phyloP scores from a whole-genome alignment of 176 grass and related monocot species.

The Oryza nivara region DNA sequence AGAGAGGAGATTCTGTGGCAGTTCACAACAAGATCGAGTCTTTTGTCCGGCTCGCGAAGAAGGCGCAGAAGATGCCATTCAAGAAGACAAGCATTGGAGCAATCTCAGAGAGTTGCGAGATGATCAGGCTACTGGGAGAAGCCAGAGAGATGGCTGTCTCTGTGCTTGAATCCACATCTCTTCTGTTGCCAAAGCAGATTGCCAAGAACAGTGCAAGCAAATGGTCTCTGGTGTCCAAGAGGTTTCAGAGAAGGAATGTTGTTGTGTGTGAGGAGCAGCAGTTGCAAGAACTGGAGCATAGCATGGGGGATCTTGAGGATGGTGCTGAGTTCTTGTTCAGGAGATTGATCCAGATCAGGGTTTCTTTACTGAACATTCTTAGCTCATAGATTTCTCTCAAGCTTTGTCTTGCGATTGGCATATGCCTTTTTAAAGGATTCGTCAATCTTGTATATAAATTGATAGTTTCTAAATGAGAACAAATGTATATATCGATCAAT shows the following conservation, averaged over 20 bases:
- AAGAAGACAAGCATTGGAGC: constrained; percentile 36
- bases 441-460: not conserved
- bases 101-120: constrained; percentile 1
- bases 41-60: constrained; percentile 25
- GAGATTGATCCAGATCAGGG: constrained; percentile 54
- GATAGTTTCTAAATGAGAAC: constrained; percentile 2
- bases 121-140: constrained; percentile 36
- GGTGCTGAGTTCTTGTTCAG: constrained; percentile 34
- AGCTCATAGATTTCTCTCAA: constrained; percentile 32
- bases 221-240: constrained; percentile 55
- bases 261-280: constrained; percentile 36
- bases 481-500: constrained; percentile 16
- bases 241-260: constrained; percentile 43
- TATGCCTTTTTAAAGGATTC: not conserved
- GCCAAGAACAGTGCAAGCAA: constrained; percentile 11
- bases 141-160: constrained; percentile 32
- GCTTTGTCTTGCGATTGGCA: constrained; percentile 5
- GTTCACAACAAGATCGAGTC: constrained; percentile 33
- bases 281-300: constrained; percentile 46
- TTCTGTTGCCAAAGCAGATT: constrained; percentile 39
- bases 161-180: constrained; percentile 30
- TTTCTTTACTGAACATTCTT: constrained; percentile 55
- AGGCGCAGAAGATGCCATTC: constrained; percentile 48
- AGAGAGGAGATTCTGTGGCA: constrained; percentile 23
- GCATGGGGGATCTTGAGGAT: constrained; percentile 43